Evolutionary conservation across 306 rosid genomes (phyloP).

Genomic region (Hippophae gyantsensis): DNA sequence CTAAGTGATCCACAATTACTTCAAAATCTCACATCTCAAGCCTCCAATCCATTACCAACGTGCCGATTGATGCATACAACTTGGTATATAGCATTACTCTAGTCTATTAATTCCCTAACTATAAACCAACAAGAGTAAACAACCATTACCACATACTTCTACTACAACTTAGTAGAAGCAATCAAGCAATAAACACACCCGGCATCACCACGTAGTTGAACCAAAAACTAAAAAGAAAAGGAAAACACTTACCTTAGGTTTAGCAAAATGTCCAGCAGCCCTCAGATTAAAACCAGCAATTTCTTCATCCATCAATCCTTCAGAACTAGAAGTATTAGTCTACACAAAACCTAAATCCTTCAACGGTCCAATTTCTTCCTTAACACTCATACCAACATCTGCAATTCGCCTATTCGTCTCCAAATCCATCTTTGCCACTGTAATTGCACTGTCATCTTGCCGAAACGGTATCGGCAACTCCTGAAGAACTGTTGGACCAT

Average conservation of each 20-base stretch:
- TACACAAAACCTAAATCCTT: slow-evolving; percentile 52
- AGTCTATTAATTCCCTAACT: no score
- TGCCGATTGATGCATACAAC: no score
- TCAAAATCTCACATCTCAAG: no score
- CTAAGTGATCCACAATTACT: no score
- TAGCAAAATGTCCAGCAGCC: slow-evolving; percentile 56
- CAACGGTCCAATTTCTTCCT: slow-evolving; percentile 49
- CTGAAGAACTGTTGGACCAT: slow-evolving; percentile 83
- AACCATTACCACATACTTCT: no score
- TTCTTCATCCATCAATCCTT: slow-evolving; percentile 57
- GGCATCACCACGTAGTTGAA: neutral
- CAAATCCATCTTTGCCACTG: slow-evolving; percentile 30
- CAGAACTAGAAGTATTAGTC: slow-evolving; percentile 28
- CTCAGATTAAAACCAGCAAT: slow-evolving; percentile 50
- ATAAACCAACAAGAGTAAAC: no score
- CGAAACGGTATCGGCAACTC: slow-evolving; percentile 66
- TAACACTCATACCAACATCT: slow-evolving; percentile 35
- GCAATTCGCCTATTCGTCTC: slow-evolving; percentile 40
- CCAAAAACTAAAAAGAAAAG: neutral
- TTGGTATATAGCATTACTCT: no score
- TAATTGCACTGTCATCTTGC: slow-evolving; percentile 40
- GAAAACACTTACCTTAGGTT: slow-evolving; percentile 58
- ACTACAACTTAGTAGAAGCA: no score
- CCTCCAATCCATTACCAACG: no score
- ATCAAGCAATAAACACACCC: neutral